Evolutionary conservation across 352 stramenopile genomes (phyloP), one percentile per base, ranked within the genome.

Genomic region (Proteromonas lacertae): DNA sequence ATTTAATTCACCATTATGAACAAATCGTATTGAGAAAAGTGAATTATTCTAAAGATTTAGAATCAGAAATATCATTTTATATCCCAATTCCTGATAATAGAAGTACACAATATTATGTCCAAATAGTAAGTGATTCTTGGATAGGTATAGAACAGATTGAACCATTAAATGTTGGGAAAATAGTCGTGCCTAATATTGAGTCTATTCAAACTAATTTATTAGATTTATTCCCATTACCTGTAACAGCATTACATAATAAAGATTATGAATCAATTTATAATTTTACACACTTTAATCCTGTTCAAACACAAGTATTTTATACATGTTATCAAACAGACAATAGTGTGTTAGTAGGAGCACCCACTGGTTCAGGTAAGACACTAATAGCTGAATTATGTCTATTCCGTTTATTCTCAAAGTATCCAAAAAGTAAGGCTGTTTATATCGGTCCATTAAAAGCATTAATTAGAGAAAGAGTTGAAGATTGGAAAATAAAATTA

Each of bases 231-330:
- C 84, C 86, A 8, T 63, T 94, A 34, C 83, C 84, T 24, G 57
- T 87, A 14, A 52, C 62, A 20, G 89, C 75, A 14, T 56, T 97
- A 0, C 52, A 81, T 25, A 66, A 93, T 41, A 44, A 60, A 4
- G 52, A 60, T 10, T 95, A 81, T 50, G 64, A 92, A 48, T 42
- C 62, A 10, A n/a, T 94, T 4, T 79, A 68, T 40, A 51, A 72
- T 24, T 59, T 56, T 35, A 39, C 44, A 14, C 62, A 61, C 25
- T 82, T 81, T 50, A 82, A 82, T 44, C 63, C 69, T 16, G 88
- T 96, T 42, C 86, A 99, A 57, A 96, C 81, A 25, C 84, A 99
- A 42, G 46, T 84, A 3, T 97, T 99, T 52, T 69, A 92, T 42
- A 55, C 84, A 29, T 53, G 96, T 0, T 96, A 94, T 49, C 76